These are phyloP conservation scores for Cronartium ribicola DNA, from an alignment of 1,284 basidiomycete species.

Conservation along the genomic window DNA sequence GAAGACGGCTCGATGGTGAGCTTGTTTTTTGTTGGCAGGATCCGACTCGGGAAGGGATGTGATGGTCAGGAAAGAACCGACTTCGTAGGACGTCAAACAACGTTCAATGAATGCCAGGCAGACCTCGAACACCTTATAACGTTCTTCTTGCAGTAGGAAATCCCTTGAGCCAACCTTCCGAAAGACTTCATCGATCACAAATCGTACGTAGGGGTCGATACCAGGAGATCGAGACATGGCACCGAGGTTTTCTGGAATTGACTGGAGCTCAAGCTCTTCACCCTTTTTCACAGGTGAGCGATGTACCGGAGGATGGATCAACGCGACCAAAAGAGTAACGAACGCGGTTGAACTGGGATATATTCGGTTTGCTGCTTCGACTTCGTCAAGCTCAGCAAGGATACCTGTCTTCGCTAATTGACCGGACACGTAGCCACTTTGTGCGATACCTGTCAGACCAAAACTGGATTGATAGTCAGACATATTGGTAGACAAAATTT, in stretches of 20 bases:
- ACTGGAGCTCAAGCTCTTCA: constrained; percentile 43
- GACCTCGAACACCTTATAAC: constrained; percentile 80
- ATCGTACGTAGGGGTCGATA: constrained; percentile 73
- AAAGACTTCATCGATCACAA: constrained; percentile 85
- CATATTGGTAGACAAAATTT: constrained; percentile 38
- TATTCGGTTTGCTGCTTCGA: constrained; percentile 69
- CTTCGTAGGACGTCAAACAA: constrained; percentile 36
- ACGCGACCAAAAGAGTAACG: constrained; percentile 71
- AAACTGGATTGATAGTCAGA: constrained; percentile 21
- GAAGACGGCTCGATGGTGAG: constrained; percentile 20
- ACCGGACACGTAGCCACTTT: background rate
- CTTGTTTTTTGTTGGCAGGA: background rate
- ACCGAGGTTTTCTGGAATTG: constrained; percentile 57
- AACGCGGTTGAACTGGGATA: constrained; percentile 88
- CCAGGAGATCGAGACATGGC: constrained; percentile 70
- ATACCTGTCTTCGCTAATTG: constrained; percentile 33
- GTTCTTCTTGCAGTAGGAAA: constrained; percentile 68
- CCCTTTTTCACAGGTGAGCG: constrained; percentile 62
- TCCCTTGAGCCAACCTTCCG: constrained; percentile 60
- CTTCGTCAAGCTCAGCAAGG: constrained; percentile 67
- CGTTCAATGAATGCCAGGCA: constrained; percentile 52
- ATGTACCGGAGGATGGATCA: constrained; percentile 67
- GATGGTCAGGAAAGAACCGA: constrained; percentile 20
- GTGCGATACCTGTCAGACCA: constrained; percentile 12
- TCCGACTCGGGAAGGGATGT: constrained; percentile 19